Evolutionary conservation across 306 rosid genomes (phyloP).

Genomic region (Inga laurina): DNA sequence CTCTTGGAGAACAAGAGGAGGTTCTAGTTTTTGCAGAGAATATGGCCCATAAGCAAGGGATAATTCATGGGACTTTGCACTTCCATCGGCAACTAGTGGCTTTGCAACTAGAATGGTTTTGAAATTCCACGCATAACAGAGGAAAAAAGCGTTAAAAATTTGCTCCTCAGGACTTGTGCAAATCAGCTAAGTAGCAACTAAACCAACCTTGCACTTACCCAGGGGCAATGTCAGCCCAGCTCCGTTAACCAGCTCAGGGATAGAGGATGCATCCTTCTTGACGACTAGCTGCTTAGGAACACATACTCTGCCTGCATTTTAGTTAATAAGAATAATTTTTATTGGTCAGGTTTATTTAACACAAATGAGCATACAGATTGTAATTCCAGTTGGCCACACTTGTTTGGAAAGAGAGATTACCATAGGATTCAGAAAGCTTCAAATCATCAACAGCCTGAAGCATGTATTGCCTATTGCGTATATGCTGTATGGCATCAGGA

Average conservation of each 20-base stretch:
- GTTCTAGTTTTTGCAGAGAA: conserved; percentile 86
- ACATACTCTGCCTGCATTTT: conserved; percentile 67
- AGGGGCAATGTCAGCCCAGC: conserved; percentile 79
- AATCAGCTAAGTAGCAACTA: conserved; percentile 1
- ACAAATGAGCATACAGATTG: conserved; percentile 9
- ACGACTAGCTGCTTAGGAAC: conserved; percentile 85
- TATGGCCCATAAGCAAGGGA: conserved; percentile 79
- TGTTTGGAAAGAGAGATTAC: conserved; percentile 36
- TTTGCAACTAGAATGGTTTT: conserved; percentile 72
- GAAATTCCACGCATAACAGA: conserved; percentile 20
- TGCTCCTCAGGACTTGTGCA: neutral
- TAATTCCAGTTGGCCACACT: conserved; percentile 6
- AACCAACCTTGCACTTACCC: conserved; percentile 52
- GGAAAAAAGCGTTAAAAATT: conserved; percentile 7
- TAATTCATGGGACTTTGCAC: conserved; percentile 83
- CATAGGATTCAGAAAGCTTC: conserved; percentile 71
- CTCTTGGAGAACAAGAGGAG: conserved; percentile 93
- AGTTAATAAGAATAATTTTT: neutral
- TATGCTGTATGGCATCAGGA: conserved; percentile 88
- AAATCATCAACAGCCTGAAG: conserved; percentile 95
- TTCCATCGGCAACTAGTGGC: conserved; percentile 93
- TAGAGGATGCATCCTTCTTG: conserved; percentile 80
- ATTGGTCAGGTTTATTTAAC: conserved; percentile 17
- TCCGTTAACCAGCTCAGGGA: conserved; percentile 67
- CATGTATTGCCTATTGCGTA: conserved; percentile 86